These are phyloP conservation scores for Trametes elegans DNA, from an alignment of 768 basidiomycete species.

Conservation along the genomic window DNA sequence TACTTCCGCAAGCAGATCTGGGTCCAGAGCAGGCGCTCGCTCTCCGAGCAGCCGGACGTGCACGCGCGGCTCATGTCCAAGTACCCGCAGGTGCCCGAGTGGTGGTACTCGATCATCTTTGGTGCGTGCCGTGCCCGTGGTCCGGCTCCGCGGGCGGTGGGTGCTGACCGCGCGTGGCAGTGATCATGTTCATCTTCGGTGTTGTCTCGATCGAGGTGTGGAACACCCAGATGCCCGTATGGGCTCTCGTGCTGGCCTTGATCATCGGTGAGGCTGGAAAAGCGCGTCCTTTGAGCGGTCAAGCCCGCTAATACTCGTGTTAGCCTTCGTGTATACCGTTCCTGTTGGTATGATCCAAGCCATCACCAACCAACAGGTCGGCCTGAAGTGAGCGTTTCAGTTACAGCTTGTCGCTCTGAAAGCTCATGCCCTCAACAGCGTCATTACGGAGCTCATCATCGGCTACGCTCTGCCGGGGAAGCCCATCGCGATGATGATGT, in stretches of 20 bases:
- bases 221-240: constrained; percentile 72
- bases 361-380: constrained; percentile 79
- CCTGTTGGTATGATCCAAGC: constrained; percentile 62
- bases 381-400: constrained; percentile 41
- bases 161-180: too few species aligned
- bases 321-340: constrained; percentile 43
- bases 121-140: too few species aligned
- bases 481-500: constrained; percentile 82
- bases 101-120: constrained; percentile 80
- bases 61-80: constrained; percentile 78
- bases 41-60: constrained; percentile 80
- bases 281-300: neutral
- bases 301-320: too few species aligned
- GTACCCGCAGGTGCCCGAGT: constrained; percentile 78
- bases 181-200: constrained; percentile 66
- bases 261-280: constrained; percentile 43
- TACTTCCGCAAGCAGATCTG: constrained; percentile 81
- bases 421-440: constrained; percentile 39
- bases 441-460: constrained; percentile 79
- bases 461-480: constrained; percentile 78
- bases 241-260: constrained; percentile 69
- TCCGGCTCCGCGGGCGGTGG: too few species aligned
- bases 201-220: constrained; percentile 69
- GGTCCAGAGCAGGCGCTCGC: constrained; percentile 63
- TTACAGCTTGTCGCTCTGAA: neutral